Conservation (phyloP, 2,329 filamentous ascomycete species). For the Calcarisporium arbuscula region DNA sequence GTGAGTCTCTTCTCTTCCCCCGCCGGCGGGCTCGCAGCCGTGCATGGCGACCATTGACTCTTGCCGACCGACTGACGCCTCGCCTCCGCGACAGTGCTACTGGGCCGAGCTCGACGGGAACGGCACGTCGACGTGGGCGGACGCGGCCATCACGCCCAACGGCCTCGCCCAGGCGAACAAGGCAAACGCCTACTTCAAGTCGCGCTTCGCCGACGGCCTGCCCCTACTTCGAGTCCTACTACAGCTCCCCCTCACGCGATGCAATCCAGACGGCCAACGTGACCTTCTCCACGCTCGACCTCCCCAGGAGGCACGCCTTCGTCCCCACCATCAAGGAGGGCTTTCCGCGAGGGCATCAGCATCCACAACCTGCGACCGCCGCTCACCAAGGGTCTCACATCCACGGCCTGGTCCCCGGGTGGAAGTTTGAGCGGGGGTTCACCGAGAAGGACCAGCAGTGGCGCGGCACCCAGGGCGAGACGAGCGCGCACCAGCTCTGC, state of each 20-base stretch:
- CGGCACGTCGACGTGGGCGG: slow-evolving; percentile 54
- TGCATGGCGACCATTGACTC: not conserved
- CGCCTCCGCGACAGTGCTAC: slow-evolving; percentile 42
- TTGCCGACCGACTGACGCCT: not conserved
- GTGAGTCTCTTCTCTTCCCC: slow-evolving; percentile 28
- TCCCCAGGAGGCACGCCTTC: slow-evolving; percentile 47
- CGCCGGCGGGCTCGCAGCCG: too few relatives aligned
- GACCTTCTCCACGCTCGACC: slow-evolving; percentile 49
- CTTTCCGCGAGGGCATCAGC: slow-evolving; percentile 58
- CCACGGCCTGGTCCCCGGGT: slow-evolving; percentile 42
- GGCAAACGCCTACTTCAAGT: slow-evolving; percentile 54
- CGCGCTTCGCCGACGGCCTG: slow-evolving; percentile 48
- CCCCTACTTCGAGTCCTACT: slow-evolving; percentile 57
- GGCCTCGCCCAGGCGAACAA: slow-evolving; percentile 52
- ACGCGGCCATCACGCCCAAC: slow-evolving; percentile 52
- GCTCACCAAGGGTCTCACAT: slow-evolving; percentile 52
- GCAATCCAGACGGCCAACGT: slow-evolving; percentile 57
- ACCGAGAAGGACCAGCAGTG: slow-evolving; percentile 45
- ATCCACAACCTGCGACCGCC: slow-evolving; percentile 63
- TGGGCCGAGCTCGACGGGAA: slow-evolving; percentile 61
- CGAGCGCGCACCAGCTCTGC: slow-evolving; percentile 39
- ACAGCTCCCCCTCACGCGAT: slow-evolving; percentile 56
- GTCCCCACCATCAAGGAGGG: slow-evolving; percentile 56
- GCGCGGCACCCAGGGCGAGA: slow-evolving; percentile 38
- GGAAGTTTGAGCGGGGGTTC: slow-evolving; percentile 55